A percentile compares a stretch with the other conserved stretches of the same genome.
Conservation (phyloP, 768 basidiomycete genomes). For the Hydnomerulius pinastri region DNA sequence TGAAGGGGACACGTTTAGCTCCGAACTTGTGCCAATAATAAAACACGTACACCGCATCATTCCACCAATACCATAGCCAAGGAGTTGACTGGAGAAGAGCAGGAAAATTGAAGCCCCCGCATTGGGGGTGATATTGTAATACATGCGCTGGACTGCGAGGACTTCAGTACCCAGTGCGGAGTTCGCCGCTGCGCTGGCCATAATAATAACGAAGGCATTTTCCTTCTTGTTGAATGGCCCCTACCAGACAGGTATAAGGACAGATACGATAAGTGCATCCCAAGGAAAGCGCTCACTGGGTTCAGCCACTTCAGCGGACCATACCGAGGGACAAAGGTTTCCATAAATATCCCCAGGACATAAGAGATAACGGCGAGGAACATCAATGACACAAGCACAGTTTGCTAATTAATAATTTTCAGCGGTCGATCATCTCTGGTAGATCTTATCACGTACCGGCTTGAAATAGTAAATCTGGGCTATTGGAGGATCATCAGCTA, state of each 20-base stretch:
- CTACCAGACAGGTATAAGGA: too few relatives aligned
- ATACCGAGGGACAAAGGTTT: constrained; percentile 43
- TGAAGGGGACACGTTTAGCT: too few relatives aligned
- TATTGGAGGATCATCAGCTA: constrained; percentile 20
- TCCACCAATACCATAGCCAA: constrained; percentile 59
- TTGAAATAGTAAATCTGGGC: constrained; percentile 66
- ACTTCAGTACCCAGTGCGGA: constrained; percentile 56
- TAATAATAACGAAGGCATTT: constrained; percentile 58
- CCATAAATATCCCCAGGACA: constrained; percentile 47
- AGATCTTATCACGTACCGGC: constrained; percentile 44
- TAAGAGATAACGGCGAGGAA: constrained; percentile 54
- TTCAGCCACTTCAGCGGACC: constrained; percentile 53
- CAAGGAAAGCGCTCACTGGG: constrained; percentile 33
- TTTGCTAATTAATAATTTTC: constrained; percentile 42
- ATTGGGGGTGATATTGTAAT: constrained; percentile 54
- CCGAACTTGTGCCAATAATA: background rate
- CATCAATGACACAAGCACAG: constrained; percentile 51
- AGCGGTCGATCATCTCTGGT: background rate
- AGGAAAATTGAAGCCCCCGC: constrained; percentile 46
- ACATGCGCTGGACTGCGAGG: constrained; percentile 53
- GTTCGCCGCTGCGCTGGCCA: constrained; percentile 56
- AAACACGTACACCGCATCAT: constrained; percentile 44
- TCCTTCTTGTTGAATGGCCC: constrained; percentile 66
- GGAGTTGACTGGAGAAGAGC: constrained; percentile 35
- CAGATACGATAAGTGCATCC: constrained; percentile 27